These are phyloP conservation scores for Saccharomycopsis fermentans DNA, from an alignment of 805 yeast genomes.

Conservation along the genomic window DNA sequence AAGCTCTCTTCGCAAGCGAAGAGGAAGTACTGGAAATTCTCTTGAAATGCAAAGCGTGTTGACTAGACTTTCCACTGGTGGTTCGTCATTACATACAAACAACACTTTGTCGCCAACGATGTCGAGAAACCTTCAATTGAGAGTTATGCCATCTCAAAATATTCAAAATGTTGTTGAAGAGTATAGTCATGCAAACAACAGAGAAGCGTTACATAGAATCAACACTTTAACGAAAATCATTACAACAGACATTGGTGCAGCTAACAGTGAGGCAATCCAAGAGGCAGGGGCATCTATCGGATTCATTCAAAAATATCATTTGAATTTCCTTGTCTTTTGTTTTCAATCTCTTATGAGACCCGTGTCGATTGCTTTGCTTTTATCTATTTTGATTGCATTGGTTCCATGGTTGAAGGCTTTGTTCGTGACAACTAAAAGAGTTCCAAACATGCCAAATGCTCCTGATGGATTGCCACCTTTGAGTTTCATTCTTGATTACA, in stretches of 20 bases:
- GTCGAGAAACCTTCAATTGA: conserved; percentile 22
- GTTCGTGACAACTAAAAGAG: conserved; percentile 42
- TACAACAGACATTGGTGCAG: conserved; percentile 19
- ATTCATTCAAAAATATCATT: conserved; percentile 19
- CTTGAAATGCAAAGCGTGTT: not conserved
- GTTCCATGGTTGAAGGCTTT: conserved; percentile 78
- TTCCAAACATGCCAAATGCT: conserved; percentile 48
- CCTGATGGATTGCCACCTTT: conserved; percentile 82
- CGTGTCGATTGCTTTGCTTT: conserved; percentile 58
- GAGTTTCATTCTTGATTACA: conserved; percentile 74
- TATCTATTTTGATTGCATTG: conserved; percentile 61
- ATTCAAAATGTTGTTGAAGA: conserved; percentile 39
- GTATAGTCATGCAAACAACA: conserved; percentile 28
- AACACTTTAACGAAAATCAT: conserved; percentile 11
- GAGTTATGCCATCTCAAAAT: conserved; percentile 33
- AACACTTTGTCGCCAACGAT: conserved; percentile 8
- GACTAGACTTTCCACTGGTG: conserved; percentile 1
- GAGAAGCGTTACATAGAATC: conserved; percentile 3
- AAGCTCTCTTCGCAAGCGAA: not conserved
- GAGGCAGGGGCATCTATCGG: conserved; percentile 11
- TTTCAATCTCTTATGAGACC: conserved; percentile 54
- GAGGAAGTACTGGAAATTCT: not conserved
- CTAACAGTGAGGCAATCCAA: conserved; percentile 15
- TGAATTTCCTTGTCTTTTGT: conserved; percentile 29
- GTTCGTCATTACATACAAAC: not conserved